Conservation (phyloP, 176 grass and related monocot genomes). For the Poa pratensis region DNA sequence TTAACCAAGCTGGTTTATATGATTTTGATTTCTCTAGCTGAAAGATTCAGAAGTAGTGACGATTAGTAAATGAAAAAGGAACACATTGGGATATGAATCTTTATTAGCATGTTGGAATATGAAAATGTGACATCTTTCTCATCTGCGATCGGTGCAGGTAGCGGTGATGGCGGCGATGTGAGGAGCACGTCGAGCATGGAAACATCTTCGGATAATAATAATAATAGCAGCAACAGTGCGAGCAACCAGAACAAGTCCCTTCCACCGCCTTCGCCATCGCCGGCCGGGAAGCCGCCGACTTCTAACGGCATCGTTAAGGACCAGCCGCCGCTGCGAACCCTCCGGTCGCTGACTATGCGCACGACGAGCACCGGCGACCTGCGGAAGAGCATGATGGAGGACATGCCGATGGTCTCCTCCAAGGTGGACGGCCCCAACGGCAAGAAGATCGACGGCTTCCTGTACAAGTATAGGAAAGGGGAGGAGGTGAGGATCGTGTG, state of each 20-base stretch:
- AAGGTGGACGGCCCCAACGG: constrained; percentile 62
- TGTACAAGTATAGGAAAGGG: constrained; percentile 85
- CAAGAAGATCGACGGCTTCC: constrained; percentile 76
- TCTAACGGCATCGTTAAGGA: constrained; percentile 4
- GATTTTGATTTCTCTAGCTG: constrained; percentile 20
- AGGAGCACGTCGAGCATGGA: constrained; percentile 33
- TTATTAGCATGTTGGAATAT: not conserved
- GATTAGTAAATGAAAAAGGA: not conserved
- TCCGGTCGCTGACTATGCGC: constrained; percentile 58
- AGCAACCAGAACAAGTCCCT: constrained; percentile 21
- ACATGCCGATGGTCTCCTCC: constrained; percentile 95
- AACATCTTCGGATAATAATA: constrained; percentile 31
- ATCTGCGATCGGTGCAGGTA: not conserved
- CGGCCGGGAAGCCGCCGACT: not conserved
- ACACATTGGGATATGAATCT: not conserved
- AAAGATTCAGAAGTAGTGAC: not conserved
- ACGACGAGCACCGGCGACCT: constrained; percentile 59
- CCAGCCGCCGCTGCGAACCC: constrained; percentile 36
- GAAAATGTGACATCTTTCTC: constrained; percentile 15
- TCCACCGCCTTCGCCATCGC: not conserved
- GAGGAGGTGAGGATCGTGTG: constrained; percentile 91
- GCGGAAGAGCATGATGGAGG: constrained; percentile 82
- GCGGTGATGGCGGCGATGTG: not conserved
- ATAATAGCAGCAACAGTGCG: not conserved
- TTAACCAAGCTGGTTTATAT: constrained; percentile 13